Evolutionary conservation across 495 filamentous ascomycete species (phyloP).

Genomic region (Talaromyces stipitatus): DNA sequence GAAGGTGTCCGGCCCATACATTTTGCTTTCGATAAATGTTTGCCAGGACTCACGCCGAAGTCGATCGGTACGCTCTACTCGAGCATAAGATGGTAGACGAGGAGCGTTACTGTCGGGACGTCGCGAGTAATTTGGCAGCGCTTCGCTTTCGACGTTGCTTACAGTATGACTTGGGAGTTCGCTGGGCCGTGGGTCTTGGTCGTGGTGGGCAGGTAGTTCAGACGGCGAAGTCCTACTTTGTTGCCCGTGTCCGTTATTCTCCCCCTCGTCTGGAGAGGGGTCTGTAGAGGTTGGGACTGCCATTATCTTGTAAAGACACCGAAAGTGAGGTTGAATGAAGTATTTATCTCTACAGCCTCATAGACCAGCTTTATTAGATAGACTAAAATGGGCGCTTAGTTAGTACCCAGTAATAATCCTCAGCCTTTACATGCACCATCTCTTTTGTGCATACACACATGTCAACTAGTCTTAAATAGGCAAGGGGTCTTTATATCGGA

Average conservation of each 20-base stretch:
- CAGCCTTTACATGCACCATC: too few relatives aligned
- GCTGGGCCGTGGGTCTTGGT: too few relatives aligned
- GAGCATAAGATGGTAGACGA: slow-evolving; percentile 4
- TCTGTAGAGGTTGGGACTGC: background rate
- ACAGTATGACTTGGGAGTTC: too few relatives aligned
- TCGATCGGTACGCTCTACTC: background rate
- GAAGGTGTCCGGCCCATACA: background rate
- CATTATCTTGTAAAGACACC: background rate
- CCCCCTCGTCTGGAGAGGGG: background rate
- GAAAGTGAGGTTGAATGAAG: background rate
- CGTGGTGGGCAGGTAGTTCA: too few relatives aligned
- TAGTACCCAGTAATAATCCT: too few relatives aligned
- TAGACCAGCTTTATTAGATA: too few relatives aligned
- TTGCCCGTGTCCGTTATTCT: background rate
- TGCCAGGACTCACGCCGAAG: background rate
- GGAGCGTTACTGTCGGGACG: background rate
- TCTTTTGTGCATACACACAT: too few relatives aligned
- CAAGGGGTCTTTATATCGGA: too few relatives aligned
- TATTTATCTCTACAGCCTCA: too few relatives aligned
- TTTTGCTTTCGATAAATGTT: slow-evolving; percentile 2
- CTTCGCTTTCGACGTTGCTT: background rate
- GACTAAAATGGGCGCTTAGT: too few relatives aligned
- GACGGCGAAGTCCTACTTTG: background rate
- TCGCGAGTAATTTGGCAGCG: background rate
- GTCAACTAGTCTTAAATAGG: too few relatives aligned